Base-by-base conservation (phyloP, 192 early-diverging fungal species). In the Entrophospora sp. region DNA sequence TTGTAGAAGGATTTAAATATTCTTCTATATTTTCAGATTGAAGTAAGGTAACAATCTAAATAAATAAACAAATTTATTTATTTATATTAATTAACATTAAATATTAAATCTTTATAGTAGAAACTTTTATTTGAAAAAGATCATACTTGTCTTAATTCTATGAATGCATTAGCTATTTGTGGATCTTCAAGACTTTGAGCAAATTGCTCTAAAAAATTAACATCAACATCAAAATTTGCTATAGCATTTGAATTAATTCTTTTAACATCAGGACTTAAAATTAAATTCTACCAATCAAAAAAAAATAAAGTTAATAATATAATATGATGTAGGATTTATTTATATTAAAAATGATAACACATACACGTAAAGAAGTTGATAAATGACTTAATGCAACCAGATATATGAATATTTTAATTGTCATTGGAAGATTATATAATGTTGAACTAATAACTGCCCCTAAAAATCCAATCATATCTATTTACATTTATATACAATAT, bases 301-400 rank as follows among this genome's bases (percentile, higher is more conserved):
- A 20, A 16, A 13, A 35, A 48, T n/a, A 28, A 65, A 5, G 20
- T 32, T 13, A 18, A 32, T 30, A 24, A 22, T 9, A 32, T 0
- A 34, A 37, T 4, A 36, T 42, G 13, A 13, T 18, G 18, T 1
- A 27, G 35, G 6, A 52, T 4, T 14, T 32, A 3, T 1, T 10
- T 38, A 1, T 1, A 52, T 36, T 55, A 28, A 34, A 30, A 45
- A 31, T 36, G 52, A 14, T n/a, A n/a, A 7, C 14, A 48, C 75
- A 59, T 79, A 91, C 89, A 68, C 85, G 78, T 43, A 92, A 68
- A 6, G 71, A 76, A 48, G 73, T 65, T 3, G 85, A 76, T 2
- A 93, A 70, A 69, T 93, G 88, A 30, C 86, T 85, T 60, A 93
- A 72, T 1, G 86, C 86, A 73, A 87, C 89, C 75, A 84, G 88